These are phyloP conservation scores for Cutaneotrichosporon sp. DNA, from an alignment of 1,284 basidiomycete species.

Conservation along the genomic window DNA sequence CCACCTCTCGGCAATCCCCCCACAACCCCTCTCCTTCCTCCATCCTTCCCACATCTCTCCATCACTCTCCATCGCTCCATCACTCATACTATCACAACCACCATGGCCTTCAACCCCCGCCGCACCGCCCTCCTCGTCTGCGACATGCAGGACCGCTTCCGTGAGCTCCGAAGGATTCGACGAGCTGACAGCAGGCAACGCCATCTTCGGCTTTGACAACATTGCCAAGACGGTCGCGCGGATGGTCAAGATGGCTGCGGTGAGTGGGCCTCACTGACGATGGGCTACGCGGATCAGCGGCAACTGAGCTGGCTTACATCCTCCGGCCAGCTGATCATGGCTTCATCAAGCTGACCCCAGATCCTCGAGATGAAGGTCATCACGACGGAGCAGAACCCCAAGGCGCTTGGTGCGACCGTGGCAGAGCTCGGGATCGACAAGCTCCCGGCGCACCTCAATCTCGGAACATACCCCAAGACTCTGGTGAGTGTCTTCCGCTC, in stretches of 20 bases:
- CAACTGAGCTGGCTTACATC: too few species aligned
- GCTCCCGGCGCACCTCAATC: conserved; percentile 46
- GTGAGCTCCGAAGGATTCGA: conserved; percentile 55
- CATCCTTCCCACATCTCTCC: background rate
- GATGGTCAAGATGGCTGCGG: conserved; percentile 75
- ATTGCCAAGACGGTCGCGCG: conserved; percentile 69
- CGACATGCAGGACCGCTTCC: conserved; percentile 74
- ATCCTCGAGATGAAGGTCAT: conserved; percentile 24
- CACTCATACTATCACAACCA: conserved; percentile 3
- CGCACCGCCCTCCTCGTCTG: conserved; percentile 71
- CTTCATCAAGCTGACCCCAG: conserved; percentile 10
- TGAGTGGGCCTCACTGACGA: too few species aligned
- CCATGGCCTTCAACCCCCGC: conserved; percentile 30
- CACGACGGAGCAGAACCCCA: conserved; percentile 77
- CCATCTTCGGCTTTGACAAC: conserved; percentile 68
- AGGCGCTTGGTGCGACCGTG: conserved; percentile 70
- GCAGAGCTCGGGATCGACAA: conserved; percentile 60
- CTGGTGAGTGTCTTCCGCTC: conserved; percentile 24
- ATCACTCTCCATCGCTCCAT: background rate
- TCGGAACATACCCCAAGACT: conserved; percentile 68
- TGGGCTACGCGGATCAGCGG: too few species aligned
- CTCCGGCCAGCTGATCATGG: background rate
- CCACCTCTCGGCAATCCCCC: background rate
- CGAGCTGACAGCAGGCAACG: conserved; percentile 30
- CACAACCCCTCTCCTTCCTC: background rate